A percentile compares a stretch with the other conserved stretches of the same genome.
Conservation (phyloP, 192 early-diverging fungal species). For the Dissophora ornata region DNA sequence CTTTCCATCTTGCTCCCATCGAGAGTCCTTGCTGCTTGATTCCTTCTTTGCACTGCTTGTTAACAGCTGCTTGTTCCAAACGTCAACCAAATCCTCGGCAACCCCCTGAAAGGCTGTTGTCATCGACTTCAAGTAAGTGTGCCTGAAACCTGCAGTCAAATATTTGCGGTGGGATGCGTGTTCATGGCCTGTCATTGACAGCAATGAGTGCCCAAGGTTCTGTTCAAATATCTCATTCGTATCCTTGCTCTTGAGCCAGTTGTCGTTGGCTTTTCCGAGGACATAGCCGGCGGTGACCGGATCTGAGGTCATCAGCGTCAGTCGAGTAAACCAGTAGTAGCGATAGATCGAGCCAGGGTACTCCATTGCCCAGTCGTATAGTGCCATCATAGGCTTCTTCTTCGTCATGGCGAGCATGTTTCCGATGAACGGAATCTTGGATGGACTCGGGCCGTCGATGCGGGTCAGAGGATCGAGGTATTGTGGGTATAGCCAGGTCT, state of each 20-base stretch:
- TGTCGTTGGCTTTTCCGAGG: slow-evolving; percentile 47
- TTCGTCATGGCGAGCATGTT: slow-evolving; percentile 62
- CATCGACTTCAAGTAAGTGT: slow-evolving; percentile 44
- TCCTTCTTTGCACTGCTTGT: background rate
- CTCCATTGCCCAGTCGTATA: slow-evolving; percentile 52
- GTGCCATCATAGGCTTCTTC: slow-evolving; percentile 44
- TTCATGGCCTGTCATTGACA: slow-evolving; percentile 38
- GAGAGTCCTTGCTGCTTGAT: background rate
- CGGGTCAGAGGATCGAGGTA: slow-evolving; percentile 32
- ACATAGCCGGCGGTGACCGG: slow-evolving; percentile 46
- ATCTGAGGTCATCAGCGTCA: slow-evolving; percentile 49
- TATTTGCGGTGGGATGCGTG: slow-evolving; percentile 40
- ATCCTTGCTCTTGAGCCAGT: slow-evolving; percentile 51
- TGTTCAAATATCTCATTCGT: slow-evolving; percentile 45
- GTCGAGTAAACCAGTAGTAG: slow-evolving; percentile 45
- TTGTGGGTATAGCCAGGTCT: slow-evolving; percentile 34
- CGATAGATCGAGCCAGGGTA: slow-evolving; percentile 45
- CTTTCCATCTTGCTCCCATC: slow-evolving; percentile 24
- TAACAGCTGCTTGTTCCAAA: slow-evolving; percentile 11
- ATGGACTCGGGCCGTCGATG: slow-evolving; percentile 24
- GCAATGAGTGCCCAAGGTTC: slow-evolving; percentile 31
- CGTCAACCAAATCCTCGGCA: slow-evolving; percentile 25
- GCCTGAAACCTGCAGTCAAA: slow-evolving; percentile 30
- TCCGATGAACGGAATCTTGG: slow-evolving; percentile 51
- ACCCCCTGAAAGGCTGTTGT: slow-evolving; percentile 22